Base-by-base conservation (phyloP, 495 filamentous ascomycete species). In the Hypoxylon fragiforme region DNA sequence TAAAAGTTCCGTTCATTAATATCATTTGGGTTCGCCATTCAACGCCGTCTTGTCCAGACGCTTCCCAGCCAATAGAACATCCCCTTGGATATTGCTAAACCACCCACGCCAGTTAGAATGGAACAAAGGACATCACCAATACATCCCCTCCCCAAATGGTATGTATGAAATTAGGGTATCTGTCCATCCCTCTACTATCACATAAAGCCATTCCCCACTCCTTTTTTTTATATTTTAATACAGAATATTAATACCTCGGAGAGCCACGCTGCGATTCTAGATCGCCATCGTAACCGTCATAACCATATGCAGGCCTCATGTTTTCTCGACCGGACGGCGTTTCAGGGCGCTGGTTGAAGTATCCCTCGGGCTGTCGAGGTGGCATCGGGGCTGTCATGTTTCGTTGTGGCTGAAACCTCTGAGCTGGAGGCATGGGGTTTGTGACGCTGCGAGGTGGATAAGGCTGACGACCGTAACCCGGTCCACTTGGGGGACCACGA, bases 301-400 rank as follows among this genome's bases (percentile, higher is more conserved):
- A n/a, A n/a, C n/a, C n/a, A n/a, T 67, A 71, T 19, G 64, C 66
- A 38, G 67, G 65, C 3, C 51, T 62, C 51, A 14, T 56, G 49
- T 44, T 50, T 38, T 36, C 40, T 44, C 39, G 49, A 21, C 15
- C 42, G 13, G 65, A 44, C 26, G 58, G 47, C 35, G 62, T 64
- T 39, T 58, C 61, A 19, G 66, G 44, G 6, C 67, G 62, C 19
- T 61, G 32, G 39, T 42, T 14, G 52, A 50, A 45, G 39, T 59
- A 60, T 46, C 42, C 56, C 45, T 64, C 46, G 7, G 46, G 57
- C 30, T 65, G 62, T 34, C 70, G 68, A 41, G 55, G 50, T 7
- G 69, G 65, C 39, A 73, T 68, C 6, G 79, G 79, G 7, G 75
- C 77, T 6, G 78, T 81, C 75, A 80, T 76, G 46, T 78, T 77